phyloP scores from a whole-genome alignment of 257 asterid species.

The Solanum corneliomulleri region DNA sequence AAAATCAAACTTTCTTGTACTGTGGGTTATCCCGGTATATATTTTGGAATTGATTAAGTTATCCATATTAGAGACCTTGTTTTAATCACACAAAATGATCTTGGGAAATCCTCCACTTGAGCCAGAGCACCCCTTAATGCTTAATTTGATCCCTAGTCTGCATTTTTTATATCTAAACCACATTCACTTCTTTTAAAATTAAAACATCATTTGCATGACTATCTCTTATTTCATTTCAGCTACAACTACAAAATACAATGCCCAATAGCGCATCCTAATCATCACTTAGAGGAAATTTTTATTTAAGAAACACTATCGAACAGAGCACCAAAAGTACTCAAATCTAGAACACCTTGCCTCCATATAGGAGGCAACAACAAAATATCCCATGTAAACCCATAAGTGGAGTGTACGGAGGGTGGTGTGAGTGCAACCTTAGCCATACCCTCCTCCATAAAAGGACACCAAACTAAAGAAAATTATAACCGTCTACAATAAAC shows the following conservation, averaged over 20 bases:
- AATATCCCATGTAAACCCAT: too few relatives aligned
- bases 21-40: not conserved
- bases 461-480: not conserved
- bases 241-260: not conserved
- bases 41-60: not conserved
- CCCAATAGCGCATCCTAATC: not conserved
- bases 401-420: not conserved
- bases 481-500: not conserved
- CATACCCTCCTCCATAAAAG: not conserved
- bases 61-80: not conserved
- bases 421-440: not conserved
- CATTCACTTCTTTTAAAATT: not conserved
- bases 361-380: not conserved
- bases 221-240: not conserved
- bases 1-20: not conserved
- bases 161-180: not conserved
- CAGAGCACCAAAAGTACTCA: not conserved
- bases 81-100: not conserved
- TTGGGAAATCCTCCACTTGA: not conserved
- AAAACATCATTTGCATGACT: not conserved
- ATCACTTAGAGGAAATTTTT: not conserved
- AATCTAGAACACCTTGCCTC: not conserved
- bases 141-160: not conserved
- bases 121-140: not conserved
- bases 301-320: not conserved